Evolutionary conservation across 805 yeast species (phyloP), one percentile per base, ranked within the genome.

Genomic region (Kodamaea restingae): DNA sequence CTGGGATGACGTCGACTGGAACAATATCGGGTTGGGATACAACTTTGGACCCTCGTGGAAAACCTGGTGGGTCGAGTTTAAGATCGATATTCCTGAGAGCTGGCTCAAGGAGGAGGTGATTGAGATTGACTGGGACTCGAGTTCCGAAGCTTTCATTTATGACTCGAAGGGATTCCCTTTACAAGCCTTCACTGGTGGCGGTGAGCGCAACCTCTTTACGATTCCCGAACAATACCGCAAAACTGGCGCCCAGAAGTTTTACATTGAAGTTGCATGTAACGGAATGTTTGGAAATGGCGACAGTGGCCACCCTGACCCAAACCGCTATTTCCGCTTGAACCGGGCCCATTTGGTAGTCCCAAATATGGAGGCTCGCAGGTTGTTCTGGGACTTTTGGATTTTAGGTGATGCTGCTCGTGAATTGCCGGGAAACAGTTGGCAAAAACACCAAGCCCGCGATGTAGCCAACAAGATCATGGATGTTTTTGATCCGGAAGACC

Each of bases 31-130:
- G 10, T 80, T 79, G 47, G 95, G 93, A 15, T 81, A 85, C 49
- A 63, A 70, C 7, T 88, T 85, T 58, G 97, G 98, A 0, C 98
- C 98, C 3, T 84, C 95, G 10, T 91, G 98, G 98, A 82, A 91
- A 42, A 84, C 98, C 1, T 95, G 88, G 47, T 91, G 98, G 98
- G 88, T 93, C 62, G 75, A 78, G 49, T 64, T 91, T 15, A 62
- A 71, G 10, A 61, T 86, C 42, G 65, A 67, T n/a, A 66, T 91
- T 4, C 95, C 96, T 0, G 48, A 66, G 11, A 57, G 69, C 2
- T 81, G 86, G 85, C 34, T 68, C 14, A 48, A 63, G 7, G 68
- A 71, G 11, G 78, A 76, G 27, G 71, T 69, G 42, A 72, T 87
- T 28, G 65, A 82, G 39, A 75, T 86, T 42, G 81, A 87, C 46